Percentiles rank a stretch among this genome's conserved stretches.
Evolutionary conservation across 805 yeast genomes (phyloP).

Genomic region (Yamadazyma akitaensis): DNA sequence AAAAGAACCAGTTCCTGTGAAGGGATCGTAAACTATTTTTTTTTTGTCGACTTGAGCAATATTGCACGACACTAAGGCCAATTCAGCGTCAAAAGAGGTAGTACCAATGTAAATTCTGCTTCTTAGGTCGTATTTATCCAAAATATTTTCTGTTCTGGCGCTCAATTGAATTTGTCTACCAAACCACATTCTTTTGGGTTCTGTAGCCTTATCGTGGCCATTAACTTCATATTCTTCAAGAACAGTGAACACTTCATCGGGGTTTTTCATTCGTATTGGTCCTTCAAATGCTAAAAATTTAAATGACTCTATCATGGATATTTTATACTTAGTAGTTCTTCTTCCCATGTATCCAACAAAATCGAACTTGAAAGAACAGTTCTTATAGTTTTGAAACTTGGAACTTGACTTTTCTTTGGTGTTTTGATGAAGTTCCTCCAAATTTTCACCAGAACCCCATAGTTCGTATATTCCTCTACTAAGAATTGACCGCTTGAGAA

Average conservation of each 20-base stretch:
- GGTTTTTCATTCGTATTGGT: conserved; percentile 69
- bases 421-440: conserved; percentile 56
- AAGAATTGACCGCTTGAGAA: conserved; percentile 66
- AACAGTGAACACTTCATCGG: conserved; percentile 67
- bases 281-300: conserved; percentile 71
- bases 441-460: conserved; percentile 68
- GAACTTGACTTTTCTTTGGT: conserved; percentile 33
- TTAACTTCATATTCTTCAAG: conserved; percentile 65
- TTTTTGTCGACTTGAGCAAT: conserved; percentile 70
- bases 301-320: conserved; percentile 69
- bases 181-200: conserved; percentile 63
- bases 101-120: conserved; percentile 89
- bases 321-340: conserved; percentile 48
- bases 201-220: conserved; percentile 45
- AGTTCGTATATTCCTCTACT: conserved; percentile 76
- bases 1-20: conserved; percentile 95
- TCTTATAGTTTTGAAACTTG: conserved; percentile 37
- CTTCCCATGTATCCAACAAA: conserved; percentile 72
- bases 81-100: conserved; percentile 93
- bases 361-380: conserved; percentile 73
- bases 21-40: conserved; percentile 83
- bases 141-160: conserved; percentile 57
- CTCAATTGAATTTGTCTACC: conserved; percentile 68
- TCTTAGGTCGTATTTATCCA: conserved; percentile 78
- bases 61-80: conserved; percentile 83